These are phyloP conservation scores for Gelatoporia subvermispora DNA, from an alignment of 768 basidiomycete genomes.

Conservation along the genomic window DNA sequence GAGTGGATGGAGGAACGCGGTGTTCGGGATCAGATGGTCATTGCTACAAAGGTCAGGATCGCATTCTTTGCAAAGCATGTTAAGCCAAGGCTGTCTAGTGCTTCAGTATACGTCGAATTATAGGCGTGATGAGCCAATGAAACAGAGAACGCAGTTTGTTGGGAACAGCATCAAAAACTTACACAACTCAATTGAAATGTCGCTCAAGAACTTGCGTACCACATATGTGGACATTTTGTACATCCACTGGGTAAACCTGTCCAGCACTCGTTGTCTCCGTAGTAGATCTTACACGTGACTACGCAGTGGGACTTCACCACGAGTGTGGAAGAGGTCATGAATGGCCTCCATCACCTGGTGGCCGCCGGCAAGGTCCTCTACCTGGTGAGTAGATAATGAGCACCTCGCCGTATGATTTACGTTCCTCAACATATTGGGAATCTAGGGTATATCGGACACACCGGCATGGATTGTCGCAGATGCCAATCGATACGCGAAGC, in stretches of 20 bases:
- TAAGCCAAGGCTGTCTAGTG: conserved; percentile 5
- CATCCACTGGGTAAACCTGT: conserved; percentile 26
- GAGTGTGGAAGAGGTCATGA: conserved; percentile 36
- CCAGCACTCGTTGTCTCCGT: too few species aligned
- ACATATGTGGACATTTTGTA: conserved; percentile 42
- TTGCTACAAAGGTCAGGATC: conserved; percentile 23
- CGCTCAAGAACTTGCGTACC: conserved; percentile 37
- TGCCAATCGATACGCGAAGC: conserved; percentile 34
- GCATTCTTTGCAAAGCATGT: not conserved
- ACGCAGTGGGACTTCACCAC: conserved; percentile 33
- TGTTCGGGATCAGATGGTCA: conserved; percentile 33
- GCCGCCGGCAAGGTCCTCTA: conserved; percentile 38
- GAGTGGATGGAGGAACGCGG: conserved; percentile 35
- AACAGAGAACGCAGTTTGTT: conserved; percentile 33
- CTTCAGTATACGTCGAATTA: conserved; percentile 12
- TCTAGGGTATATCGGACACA: conserved; percentile 22
- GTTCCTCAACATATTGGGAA: not conserved
- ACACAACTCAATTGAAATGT: conserved; percentile 26
- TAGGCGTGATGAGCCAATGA: conserved; percentile 28
- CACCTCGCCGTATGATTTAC: not conserved
- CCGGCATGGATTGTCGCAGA: conserved; percentile 33
- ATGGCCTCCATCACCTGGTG: conserved; percentile 35
- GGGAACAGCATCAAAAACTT: conserved; percentile 24
- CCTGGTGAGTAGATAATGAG: conserved; percentile 19
- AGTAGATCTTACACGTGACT: conserved; percentile 20